Conservation (phyloP, 176 grass and related monocot species). For the Eleusine indica region DNA sequence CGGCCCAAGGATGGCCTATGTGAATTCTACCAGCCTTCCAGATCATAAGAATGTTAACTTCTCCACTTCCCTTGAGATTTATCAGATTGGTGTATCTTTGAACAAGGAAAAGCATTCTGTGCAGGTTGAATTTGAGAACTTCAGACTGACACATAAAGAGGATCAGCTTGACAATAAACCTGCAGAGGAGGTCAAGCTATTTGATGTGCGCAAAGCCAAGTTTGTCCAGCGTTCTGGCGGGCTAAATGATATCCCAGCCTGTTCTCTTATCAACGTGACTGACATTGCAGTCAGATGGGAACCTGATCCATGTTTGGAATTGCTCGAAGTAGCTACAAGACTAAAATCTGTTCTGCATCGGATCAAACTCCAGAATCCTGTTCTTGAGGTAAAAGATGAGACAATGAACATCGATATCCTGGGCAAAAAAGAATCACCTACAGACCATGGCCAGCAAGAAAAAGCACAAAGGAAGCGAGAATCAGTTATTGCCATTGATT, state of each 20-base stretch:
- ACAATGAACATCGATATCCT: slow-evolving; percentile 44
- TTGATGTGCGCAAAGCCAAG: slow-evolving; percentile 84
- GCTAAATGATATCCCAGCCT: slow-evolving; percentile 63
- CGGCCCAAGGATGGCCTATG: slow-evolving; percentile 70
- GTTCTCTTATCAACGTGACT: slow-evolving; percentile 86
- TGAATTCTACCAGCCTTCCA: slow-evolving; percentile 53
- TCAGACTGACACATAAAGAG: slow-evolving; percentile 66
- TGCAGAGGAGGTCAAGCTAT: slow-evolving; percentile 54
- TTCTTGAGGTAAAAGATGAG: slow-evolving; percentile 72
- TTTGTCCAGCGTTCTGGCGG: slow-evolving; percentile 86
- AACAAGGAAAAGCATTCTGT: slow-evolving; percentile 89
- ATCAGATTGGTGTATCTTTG: slow-evolving; percentile 56
- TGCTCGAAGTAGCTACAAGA: slow-evolving; percentile 68
- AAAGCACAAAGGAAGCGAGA: slow-evolving; percentile 73
- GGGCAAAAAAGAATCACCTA: slow-evolving; percentile 47
- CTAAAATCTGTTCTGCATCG: slow-evolving; percentile 76
- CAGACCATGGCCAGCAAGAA: slow-evolving; percentile 56
- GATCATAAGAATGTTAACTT: slow-evolving; percentile 76
- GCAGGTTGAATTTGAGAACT: slow-evolving; percentile 83
- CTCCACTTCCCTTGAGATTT: slow-evolving; percentile 78
- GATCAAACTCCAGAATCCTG: slow-evolving; percentile 62
- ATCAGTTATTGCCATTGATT: slow-evolving; percentile 87
- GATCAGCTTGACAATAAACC: slow-evolving; percentile 60
- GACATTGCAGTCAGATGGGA: slow-evolving; percentile 73
- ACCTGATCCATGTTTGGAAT: slow-evolving; percentile 84